Evolutionary conservation across 1,284 basidiomycete species (phyloP).

Genomic region (Cryptococcus deneoformans): DNA sequence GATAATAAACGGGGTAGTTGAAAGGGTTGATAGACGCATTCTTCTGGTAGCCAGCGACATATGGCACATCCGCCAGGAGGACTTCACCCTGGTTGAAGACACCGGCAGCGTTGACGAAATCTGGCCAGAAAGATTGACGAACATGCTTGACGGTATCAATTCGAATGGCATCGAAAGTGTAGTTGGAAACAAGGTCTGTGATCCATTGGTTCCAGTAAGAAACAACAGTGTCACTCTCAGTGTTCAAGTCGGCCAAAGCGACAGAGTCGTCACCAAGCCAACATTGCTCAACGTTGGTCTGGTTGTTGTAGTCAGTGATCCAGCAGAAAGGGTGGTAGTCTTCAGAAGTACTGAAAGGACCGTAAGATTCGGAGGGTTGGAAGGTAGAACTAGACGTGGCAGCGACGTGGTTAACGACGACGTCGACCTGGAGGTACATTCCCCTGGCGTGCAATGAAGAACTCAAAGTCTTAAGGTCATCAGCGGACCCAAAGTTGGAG

Average conservation of each 20-base stretch:
- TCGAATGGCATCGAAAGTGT: conserved; percentile 50
- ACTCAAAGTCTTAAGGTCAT: conserved; percentile 51
- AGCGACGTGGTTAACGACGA: conserved; percentile 41
- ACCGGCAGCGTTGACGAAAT: conserved; percentile 46
- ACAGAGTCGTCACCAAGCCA: conserved; percentile 50
- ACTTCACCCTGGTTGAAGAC: conserved; percentile 53
- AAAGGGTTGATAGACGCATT: conserved; percentile 54
- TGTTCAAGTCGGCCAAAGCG: conserved; percentile 50
- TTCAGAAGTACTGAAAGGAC: conserved; percentile 35
- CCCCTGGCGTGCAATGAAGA: conserved; percentile 48
- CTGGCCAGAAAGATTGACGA: conserved; percentile 51
- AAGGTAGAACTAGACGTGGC: conserved; percentile 22
- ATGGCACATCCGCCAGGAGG: conserved; percentile 41
- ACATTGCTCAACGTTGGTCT: conserved; percentile 52
- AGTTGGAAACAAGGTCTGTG: conserved; percentile 44
- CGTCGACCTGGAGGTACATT: conserved; percentile 56
- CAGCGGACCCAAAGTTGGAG: conserved; percentile 49
- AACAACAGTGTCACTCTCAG: conserved; percentile 46
- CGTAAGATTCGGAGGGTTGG: conserved; percentile 16
- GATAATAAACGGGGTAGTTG: conserved; percentile 59
- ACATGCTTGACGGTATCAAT: conserved; percentile 54
- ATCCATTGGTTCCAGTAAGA: conserved; percentile 44
- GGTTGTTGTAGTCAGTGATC: conserved; percentile 47
- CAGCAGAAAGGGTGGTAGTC: conserved; percentile 52
- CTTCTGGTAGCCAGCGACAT: conserved; percentile 43